Base-by-base conservation (phyloP, 2,329 filamentous ascomycete genomes). In the Epichloe hybrida region DNA sequence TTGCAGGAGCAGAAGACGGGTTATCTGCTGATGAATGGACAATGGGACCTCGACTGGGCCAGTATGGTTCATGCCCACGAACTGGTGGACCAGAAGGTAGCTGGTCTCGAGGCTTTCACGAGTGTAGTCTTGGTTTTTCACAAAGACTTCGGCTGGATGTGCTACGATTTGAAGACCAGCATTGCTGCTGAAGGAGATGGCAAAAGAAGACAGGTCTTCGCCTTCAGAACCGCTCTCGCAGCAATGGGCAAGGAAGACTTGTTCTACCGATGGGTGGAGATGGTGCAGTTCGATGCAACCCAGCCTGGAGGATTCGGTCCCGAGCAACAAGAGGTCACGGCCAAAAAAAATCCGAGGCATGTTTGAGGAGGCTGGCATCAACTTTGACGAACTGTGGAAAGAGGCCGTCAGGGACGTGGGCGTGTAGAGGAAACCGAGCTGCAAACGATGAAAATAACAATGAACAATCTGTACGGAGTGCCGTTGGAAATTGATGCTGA, bases 211-310 rank as follows among this genome's bases (percentile, higher is more conserved):
- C 88, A 93, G 67, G 83, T 96, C 8, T 79, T 93, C 55, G 76
- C 77, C 3, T 94, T 96, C 64, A 83, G 87, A 59, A 84, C 93
- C 42, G 81, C 81, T 20, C 73, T 96, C 58, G 75, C 78, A 1
- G 75, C 75, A 3, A 74, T 93, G 66, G 88, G 85, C 42, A 95
- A 95, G 68, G 90, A 95, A 65, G 81, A 85, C 56, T 66, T 96
- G 49, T 96, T 96, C 70, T 95, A 86, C 70, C 80, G 84, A 50
- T 95, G 89, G 88, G 86, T 95, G 46, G 90, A 96, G 70, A 77
- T 94, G 62, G 82, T 96, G 47, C 89, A 96, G 68, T 94, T 81
- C 61, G 89, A 95, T 68, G 84, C 86, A 41, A 84, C 81, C 37
- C 77, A 79, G 57, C 86, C 88, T 0, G 87, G 84, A 17, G 87